These are phyloP conservation scores for Pseudogymnoascus sp. DNA, from an alignment of 2,329 filamentous ascomycete species.

Conservation along the genomic window DNA sequence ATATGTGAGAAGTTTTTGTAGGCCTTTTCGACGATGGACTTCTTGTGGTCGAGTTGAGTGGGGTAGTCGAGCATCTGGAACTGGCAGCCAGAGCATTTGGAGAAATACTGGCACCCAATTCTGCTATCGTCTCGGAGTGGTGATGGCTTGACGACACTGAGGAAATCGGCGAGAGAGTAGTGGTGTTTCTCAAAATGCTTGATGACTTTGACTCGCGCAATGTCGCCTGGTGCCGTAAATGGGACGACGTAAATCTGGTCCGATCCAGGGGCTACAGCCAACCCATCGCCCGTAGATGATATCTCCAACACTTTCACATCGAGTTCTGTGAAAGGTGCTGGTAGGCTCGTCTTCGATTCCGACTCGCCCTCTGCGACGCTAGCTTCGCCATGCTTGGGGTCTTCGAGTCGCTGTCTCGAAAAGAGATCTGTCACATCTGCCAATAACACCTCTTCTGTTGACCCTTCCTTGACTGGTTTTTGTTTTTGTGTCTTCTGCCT, in stretches of 20 bases:
- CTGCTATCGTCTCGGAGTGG: conserved; percentile 67
- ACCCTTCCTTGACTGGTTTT: conserved; percentile 46
- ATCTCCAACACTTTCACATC: conserved; percentile 74
- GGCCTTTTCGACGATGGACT: conserved; percentile 78
- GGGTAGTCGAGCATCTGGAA: conserved; percentile 93
- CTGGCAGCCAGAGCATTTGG: conserved; percentile 82
- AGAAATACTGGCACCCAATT: conserved; percentile 79
- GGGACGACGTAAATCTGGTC: conserved; percentile 72
- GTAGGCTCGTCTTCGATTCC: conserved; percentile 35
- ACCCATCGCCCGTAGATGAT: conserved; percentile 85
- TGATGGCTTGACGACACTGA: conserved; percentile 67
- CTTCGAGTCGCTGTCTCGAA: conserved; percentile 29
- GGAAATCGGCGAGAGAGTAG: conserved; percentile 73
- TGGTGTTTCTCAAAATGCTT: conserved; percentile 56
- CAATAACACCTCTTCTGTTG: conserved; percentile 57
- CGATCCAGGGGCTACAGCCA: conserved; percentile 62
- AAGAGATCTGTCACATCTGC: conserved; percentile 52
- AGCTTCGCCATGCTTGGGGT: conserved; percentile 23
- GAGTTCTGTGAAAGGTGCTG: conserved; percentile 63
- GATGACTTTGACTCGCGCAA: conserved; percentile 67
- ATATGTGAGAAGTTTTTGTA: conserved; percentile 86
- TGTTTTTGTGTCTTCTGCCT: conserved; percentile 48
- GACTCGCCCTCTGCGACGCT: conserved; percentile 18
- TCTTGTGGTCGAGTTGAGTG: conserved; percentile 79
- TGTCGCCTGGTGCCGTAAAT: conserved; percentile 80